A percentile compares a stretch with the other conserved stretches of the same genome.
Evolutionary conservation across 2,329 filamentous ascomycete genomes (phyloP).

Genomic region (Penicillium decumbens): DNA sequence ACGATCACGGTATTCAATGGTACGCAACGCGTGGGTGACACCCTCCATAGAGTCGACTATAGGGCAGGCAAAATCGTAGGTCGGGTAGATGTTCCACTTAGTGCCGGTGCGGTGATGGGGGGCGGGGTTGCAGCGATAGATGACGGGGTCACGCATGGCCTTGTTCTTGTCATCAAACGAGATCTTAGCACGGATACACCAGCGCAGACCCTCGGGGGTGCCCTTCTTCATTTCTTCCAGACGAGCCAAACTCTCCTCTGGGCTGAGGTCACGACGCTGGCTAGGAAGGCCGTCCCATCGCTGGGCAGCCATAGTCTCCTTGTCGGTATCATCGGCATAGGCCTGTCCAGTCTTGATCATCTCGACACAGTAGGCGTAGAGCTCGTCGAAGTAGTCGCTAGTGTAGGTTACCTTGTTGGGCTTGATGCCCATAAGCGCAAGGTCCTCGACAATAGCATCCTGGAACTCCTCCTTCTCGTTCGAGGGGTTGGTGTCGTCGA

Average conservation of each 20-base stretch:
- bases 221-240: constrained; percentile 94
- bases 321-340: constrained; percentile 90
- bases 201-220: constrained; percentile 69
- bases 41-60: constrained; percentile 60
- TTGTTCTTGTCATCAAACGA: constrained; percentile 90
- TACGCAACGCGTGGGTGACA: constrained; percentile 61
- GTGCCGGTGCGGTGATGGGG: constrained; percentile 60
- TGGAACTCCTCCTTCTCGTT: constrained; percentile 98
- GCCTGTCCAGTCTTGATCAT: constrained; percentile 84
- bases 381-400: constrained; percentile 88
- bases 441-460: constrained; percentile 87
- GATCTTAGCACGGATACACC: constrained; percentile 94
- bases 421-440: constrained; percentile 85
- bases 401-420: constrained; percentile 84
- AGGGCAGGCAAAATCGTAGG: constrained; percentile 63
- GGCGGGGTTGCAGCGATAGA: constrained; percentile 83
- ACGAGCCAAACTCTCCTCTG: constrained; percentile 78
- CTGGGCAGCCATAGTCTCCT: constrained; percentile 81
- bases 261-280: constrained; percentile 67
- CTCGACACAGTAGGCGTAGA: constrained; percentile 78
- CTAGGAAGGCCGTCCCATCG: constrained; percentile 79
- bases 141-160: constrained; percentile 91
- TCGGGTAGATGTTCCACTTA: constrained; percentile 64
- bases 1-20: constrained; percentile 51
- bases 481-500: constrained; percentile 95